Evolutionary conservation across 2,329 filamentous ascomycete species (phyloP), one percentile per base, ranked within the genome.

Genomic region (Colletotrichum zoysiae): DNA sequence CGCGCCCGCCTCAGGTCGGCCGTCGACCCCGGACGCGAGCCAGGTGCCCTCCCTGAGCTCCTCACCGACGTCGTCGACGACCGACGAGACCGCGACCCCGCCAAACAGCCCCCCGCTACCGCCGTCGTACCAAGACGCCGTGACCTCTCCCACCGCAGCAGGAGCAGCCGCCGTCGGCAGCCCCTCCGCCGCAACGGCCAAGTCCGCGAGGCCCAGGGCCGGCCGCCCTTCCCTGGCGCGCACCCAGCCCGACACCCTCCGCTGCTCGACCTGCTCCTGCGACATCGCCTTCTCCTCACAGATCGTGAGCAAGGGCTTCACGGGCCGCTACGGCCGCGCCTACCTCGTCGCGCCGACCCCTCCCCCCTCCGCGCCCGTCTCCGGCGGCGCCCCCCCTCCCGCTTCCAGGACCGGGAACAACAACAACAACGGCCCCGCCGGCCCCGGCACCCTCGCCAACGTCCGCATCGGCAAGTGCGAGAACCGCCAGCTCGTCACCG

Each of bases 221-320:
- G 44, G 18, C 26, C 46, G 56, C 38, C 44, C 56, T 20, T 63
- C 51, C 59, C 60, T 90, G 8, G 76, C 81, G 23, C 85, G 84
- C 69, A 78, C 79, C 33, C 82, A 84, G 0, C 87, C 88, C 6
- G 85, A 89, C 76, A 89, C 87, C 1, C 81, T 92, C 61, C 86
- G 88, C 74, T 92, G 90, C 80, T 82, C 83, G 44, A 83, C 80
- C 61, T 92, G 90, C 82, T 84, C 88, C 16, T 82, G 86, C 66
- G 89, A 92, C 78, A 78, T 92, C n/a, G 90, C 89, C 23, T 89
- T 89, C 76, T 78, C 84, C 20, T 84, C 86, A 16, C 89, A 91
- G 78, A 88, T 92, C 71, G 85, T 92, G 50, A 89, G 86, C 74
- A 91, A 91, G 78, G 88, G 89, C 74, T 92, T 92, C 81, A 90